These are phyloP conservation scores for Trichoderma endophyticum DNA, from an alignment of 2,329 filamentous ascomycete species.

Conservation along the genomic window DNA sequence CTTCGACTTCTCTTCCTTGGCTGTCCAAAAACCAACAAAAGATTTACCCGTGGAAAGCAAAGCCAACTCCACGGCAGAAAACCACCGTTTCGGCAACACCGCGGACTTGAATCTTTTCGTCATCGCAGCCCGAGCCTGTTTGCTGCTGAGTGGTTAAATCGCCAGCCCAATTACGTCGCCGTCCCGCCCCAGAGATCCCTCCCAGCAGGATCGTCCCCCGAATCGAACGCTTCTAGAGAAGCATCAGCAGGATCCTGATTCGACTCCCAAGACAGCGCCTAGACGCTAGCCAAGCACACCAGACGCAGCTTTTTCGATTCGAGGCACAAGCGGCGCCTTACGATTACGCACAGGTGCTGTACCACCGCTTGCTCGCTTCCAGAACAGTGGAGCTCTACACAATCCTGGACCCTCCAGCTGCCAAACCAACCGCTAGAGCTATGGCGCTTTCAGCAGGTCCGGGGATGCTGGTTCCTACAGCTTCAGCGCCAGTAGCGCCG, in stretches of 20 bases:
- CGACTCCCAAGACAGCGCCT: background rate
- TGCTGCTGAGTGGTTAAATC: constrained; percentile 11
- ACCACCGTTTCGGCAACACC: constrained; percentile 8
- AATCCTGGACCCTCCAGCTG: background rate
- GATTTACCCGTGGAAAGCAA: background rate
- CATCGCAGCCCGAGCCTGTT: background rate
- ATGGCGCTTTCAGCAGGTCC: constrained; percentile 20
- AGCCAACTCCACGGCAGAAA: no score
- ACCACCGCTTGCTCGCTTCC: background rate
- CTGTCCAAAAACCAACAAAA: background rate
- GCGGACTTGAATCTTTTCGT: constrained; percentile 8
- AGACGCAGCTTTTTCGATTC: background rate
- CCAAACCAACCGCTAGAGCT: background rate
- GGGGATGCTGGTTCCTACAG: constrained; percentile 13
- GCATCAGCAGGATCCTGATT: background rate
- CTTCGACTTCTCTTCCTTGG: background rate
- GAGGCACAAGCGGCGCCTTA: background rate
- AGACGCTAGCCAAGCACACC: background rate
- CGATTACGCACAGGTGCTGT: background rate
- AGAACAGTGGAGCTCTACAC: constrained; percentile 1
- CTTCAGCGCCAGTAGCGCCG: constrained; percentile 13
- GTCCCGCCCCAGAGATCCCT: background rate
- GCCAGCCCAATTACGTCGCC: constrained; percentile 16
- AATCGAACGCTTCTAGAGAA: constrained; percentile 14
- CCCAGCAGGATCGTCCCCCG: constrained; percentile 8